Evolutionary conservation across 2,329 filamentous ascomycete genomes (phyloP).

Genomic region (Huntiella omanensis): DNA sequence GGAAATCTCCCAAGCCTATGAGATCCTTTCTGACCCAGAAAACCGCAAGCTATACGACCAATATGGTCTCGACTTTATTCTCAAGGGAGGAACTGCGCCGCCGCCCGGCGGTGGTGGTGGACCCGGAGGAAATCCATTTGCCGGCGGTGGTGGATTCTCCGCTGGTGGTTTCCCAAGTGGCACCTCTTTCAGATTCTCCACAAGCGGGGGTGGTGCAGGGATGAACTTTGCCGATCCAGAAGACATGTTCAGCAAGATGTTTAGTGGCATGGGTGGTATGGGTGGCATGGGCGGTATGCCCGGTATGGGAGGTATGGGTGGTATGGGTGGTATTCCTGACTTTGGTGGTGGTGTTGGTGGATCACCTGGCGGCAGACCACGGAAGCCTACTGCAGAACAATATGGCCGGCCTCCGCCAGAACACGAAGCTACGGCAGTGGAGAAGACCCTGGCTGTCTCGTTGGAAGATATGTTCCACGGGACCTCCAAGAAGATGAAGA

Average conservation of each 20-base stretch:
- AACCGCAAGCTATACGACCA: conserved; percentile 93
- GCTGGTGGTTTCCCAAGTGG: background rate
- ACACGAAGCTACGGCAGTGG: conserved; percentile 78
- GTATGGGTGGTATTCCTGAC: conserved; percentile 22
- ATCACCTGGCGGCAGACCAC: background rate
- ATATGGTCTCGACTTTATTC: conserved; percentile 81
- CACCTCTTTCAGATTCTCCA: conserved; percentile 18
- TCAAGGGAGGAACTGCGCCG: conserved; percentile 56
- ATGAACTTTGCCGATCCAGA: conserved; percentile 74
- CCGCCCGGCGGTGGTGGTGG: conserved; percentile 28
- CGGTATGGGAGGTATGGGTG: conserved; percentile 20
- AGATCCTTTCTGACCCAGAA: conserved; percentile 91
- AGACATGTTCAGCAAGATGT: conserved; percentile 70
- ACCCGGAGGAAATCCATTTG: conserved; percentile 35
- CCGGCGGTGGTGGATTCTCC: conserved; percentile 19
- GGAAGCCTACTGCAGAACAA: conserved; percentile 1
- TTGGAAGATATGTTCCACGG: conserved; percentile 81
- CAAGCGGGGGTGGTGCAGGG: conserved; percentile 28
- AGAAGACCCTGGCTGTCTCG: conserved; percentile 60
- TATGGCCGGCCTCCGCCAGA: conserved; percentile 21
- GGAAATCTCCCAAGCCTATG: conserved; percentile 92
- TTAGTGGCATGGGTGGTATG: conserved; percentile 30
- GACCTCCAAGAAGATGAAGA: conserved; percentile 90
- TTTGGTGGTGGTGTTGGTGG: conserved; percentile 1
- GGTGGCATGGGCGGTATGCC: conserved; percentile 28